A percentile compares a stretch with the other conserved stretches of the same genome.
Evolutionary conservation across 768 basidiomycete species (phyloP).

Genomic region (Russula virescens): DNA sequence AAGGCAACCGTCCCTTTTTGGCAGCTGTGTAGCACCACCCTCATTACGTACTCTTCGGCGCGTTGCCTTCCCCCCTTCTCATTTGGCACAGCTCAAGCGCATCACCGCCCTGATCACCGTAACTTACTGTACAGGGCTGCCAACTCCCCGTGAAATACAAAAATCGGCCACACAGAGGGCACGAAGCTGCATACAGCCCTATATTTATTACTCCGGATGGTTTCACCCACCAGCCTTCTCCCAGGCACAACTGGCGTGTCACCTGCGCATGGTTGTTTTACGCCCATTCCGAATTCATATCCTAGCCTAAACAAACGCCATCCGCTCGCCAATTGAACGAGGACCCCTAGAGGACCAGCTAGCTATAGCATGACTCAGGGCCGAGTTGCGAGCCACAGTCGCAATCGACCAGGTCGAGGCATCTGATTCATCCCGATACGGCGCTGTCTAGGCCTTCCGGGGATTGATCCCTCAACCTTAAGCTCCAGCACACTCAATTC

Average conservation of each 20-base stretch:
- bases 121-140: neutral
- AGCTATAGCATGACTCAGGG: neutral
- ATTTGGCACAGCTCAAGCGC: neutral
- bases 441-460: constrained; percentile 10
- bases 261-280: neutral
- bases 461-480: constrained; percentile 8
- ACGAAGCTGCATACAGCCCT: neutral
- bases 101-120: neutral
- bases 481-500: constrained; percentile 1
- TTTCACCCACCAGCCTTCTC: neutral
- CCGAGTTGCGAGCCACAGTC: neutral
- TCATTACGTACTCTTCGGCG: neutral
- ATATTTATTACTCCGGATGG: neutral
- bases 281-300: constrained; percentile 12
- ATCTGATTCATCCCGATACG: constrained; percentile 13
- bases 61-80: too few species aligned
- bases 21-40: neutral
- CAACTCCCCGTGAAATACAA: neutral
- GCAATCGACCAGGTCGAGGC: constrained; percentile 11
- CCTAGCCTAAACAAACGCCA: neutral
- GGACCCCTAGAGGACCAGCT: neutral
- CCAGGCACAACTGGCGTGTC: neutral
- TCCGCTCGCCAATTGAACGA: neutral
- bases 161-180: neutral
- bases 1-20: neutral